phyloP scores from a whole-genome alignment of 371 early-diverging fungal genomes.

The Circinella minor region DNA sequence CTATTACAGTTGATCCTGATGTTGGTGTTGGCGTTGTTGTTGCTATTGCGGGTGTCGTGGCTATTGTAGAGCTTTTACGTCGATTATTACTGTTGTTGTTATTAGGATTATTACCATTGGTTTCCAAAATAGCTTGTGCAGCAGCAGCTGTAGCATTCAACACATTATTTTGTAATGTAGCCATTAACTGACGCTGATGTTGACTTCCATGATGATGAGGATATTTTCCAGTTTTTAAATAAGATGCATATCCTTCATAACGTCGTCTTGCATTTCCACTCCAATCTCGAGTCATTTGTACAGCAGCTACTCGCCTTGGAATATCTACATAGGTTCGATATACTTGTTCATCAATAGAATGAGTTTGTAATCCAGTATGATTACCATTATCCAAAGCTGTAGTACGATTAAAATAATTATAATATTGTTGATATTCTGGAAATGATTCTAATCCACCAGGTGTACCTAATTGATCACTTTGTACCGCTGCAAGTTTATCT shows the following conservation, averaged over 20 bases:
- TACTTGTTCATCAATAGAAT: conserved; percentile 49
- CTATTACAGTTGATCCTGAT: no score
- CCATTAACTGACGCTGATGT: conserved; percentile 1
- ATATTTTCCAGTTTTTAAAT: conserved; percentile 45
- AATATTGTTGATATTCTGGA: conserved; percentile 56
- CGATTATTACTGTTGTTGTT: background rate
- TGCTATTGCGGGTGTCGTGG: no score
- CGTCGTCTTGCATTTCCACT: conserved; percentile 43
- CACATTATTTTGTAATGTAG: conserved; percentile 13
- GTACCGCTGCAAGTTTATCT: conserved; percentile 35
- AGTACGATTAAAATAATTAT: conserved; percentile 47
- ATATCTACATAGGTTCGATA: conserved; percentile 54
- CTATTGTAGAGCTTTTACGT: background rate
- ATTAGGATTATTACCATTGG: background rate
- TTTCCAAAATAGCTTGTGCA: conserved; percentile 7
- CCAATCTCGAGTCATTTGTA: conserved; percentile 44
- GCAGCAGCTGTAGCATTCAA: conserved; percentile 17
- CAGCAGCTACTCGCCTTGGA: conserved; percentile 47
- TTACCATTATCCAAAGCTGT: conserved; percentile 32
- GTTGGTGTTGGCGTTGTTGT: no score
- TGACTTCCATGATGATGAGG: conserved; percentile 14
- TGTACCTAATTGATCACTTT: conserved; percentile 23
- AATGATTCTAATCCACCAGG: conserved; percentile 25
- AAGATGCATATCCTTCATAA: conserved; percentile 56
- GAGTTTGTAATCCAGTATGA: conserved; percentile 32